Conservation (phyloP, 1,284 basidiomycete species). For the Moesziomyces sp. region DNA sequence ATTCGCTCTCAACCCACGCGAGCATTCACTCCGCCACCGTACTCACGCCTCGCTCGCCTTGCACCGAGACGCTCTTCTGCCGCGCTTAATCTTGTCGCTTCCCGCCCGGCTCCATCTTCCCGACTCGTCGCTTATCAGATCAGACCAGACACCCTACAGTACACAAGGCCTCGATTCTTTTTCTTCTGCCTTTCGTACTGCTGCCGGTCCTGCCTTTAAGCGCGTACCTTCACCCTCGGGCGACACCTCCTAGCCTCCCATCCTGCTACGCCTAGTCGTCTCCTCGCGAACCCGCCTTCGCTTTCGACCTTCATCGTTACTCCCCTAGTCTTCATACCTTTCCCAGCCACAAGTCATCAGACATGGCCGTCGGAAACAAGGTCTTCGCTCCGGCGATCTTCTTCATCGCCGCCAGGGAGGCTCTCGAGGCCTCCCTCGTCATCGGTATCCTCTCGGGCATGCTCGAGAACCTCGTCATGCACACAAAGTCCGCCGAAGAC, state of each 20-base stretch:
- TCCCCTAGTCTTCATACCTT: neutral
- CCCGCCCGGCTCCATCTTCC: neutral
- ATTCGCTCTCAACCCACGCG: too few species aligned
- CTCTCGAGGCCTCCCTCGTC: conserved; percentile 64
- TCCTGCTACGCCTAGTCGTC: neutral
- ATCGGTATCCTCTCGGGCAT: conserved; percentile 64
- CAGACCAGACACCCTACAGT: conserved; percentile 6
- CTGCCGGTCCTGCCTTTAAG: conserved; percentile 1
- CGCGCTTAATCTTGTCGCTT: neutral
- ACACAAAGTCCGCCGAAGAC: conserved; percentile 30
- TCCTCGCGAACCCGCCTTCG: neutral
- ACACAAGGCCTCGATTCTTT: conserved; percentile 1
- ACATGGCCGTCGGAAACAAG: conserved; percentile 52
- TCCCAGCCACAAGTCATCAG: conserved; percentile 2
- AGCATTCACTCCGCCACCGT: too few species aligned
- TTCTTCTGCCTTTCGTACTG: conserved; percentile 5
- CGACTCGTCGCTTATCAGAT: conserved; percentile 25
- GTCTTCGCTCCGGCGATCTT: conserved; percentile 66
- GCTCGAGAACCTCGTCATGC: conserved; percentile 59
- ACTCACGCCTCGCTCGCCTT: too few species aligned
- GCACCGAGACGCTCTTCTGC: neutral
- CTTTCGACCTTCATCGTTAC: too few species aligned
- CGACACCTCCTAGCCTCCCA: conserved; percentile 2
- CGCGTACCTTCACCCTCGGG: neutral
- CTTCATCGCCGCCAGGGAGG: conserved; percentile 65